These are phyloP conservation scores for Capsicum chinense DNA, from an alignment of 257 asterid species.

Conservation along the genomic window DNA sequence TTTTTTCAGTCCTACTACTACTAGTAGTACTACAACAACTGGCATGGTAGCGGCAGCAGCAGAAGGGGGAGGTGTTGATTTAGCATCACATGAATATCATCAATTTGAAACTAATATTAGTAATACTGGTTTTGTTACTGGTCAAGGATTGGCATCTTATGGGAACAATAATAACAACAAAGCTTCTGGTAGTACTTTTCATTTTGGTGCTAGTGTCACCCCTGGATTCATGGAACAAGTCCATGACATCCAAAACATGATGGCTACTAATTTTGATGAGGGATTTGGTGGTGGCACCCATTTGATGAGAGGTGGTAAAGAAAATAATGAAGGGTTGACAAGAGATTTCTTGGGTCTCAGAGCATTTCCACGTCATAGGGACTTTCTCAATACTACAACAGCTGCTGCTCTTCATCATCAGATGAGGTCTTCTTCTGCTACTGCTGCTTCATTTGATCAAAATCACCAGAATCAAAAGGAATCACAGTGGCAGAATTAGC, in stretches of 20 bases:
- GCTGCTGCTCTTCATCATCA: conserved; percentile 14
- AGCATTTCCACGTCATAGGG: conserved; percentile 29
- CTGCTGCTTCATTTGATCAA: conserved; percentile 22
- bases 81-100: conserved; percentile 1
- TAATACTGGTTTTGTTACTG: conserved; percentile 6
- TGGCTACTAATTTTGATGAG: conserved; percentile 17
- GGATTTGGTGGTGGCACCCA: not conserved
- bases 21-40: not conserved
- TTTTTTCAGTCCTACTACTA: conserved; percentile 13
- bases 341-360: conserved; percentile 32
- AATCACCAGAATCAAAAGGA: not conserved
- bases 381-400: conserved; percentile 19
- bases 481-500: conserved; percentile 32
- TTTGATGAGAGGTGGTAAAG: conserved; percentile 27
- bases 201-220: conserved; percentile 18
- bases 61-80: not conserved
- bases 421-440: not conserved
- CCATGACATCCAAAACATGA: conserved; percentile 26
- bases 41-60: not conserved
- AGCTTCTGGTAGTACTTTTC: not conserved
- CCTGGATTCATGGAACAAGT: conserved; percentile 29
- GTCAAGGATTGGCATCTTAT: conserved; percentile 24
- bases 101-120: not conserved
- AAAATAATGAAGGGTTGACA: conserved; percentile 31
- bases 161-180: not conserved